These are phyloP conservation scores for Leucoagaricus sp. DNA, from an alignment of 1,284 basidiomycete genomes.

Conservation along the genomic window DNA sequence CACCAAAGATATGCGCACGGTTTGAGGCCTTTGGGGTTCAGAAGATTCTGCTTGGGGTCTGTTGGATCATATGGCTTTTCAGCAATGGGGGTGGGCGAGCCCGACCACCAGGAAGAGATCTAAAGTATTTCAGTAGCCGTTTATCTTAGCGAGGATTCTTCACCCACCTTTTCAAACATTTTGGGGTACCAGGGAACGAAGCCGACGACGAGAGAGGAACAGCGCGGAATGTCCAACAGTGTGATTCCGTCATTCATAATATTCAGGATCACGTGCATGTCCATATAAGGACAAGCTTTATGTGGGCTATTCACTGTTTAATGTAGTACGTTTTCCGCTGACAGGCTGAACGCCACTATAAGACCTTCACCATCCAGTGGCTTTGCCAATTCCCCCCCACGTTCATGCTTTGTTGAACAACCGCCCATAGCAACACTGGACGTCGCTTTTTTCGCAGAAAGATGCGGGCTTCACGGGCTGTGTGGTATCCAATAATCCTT, in stretches of 20 bases:
- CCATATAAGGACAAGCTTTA: background rate
- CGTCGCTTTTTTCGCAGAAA: background rate
- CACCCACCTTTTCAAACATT: slow-evolving; percentile 36
- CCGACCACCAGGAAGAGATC: slow-evolving; percentile 45
- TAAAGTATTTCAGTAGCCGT: slow-evolving; percentile 16
- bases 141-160: background rate
- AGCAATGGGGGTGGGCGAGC: slow-evolving; percentile 23
- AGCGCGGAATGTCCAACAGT: background rate
- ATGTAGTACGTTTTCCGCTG: background rate
- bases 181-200: background rate
- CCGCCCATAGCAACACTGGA: background rate
- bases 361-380: background rate
- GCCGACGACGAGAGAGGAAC: background rate
- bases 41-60: slow-evolving; percentile 73
- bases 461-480: slow-evolving; percentile 2
- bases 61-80: slow-evolving; percentile 54
- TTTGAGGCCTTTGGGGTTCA: slow-evolving; percentile 90
- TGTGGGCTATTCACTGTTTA: background rate
- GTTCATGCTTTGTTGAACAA: slow-evolving; percentile 5
- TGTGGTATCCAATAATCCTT: slow-evolving; percentile 3
- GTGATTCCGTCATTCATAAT: background rate
- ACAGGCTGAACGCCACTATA: background rate
- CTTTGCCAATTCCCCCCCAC: background rate
- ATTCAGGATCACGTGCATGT: slow-evolving; percentile 3
- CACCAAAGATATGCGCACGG: slow-evolving; percentile 67